Evolutionary conservation across 805 yeast species (phyloP), one percentile per base, ranked within the genome.

Genomic region (Lipomyces japonicus): DNA sequence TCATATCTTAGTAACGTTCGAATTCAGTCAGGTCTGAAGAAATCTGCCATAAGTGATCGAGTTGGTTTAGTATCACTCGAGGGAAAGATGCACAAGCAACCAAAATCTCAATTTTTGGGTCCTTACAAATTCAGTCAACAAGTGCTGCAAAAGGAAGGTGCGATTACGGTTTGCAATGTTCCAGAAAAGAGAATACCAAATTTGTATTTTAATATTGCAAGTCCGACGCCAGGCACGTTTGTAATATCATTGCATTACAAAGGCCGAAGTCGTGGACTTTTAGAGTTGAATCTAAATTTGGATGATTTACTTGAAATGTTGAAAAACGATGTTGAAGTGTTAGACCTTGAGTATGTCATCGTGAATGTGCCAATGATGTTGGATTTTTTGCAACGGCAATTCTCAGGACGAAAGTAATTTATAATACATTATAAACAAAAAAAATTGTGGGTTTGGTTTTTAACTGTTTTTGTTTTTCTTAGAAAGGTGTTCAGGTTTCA

Each of bases 1-100:
- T 65, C 70, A 22, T 69, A 69, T 50, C 55, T 69, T 47, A 44
- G 55, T 44, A 68, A 69, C 38, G 70, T 67, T 19, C 61, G 71
- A 16, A 52, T 56, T 41, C 69, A 65, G 32, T 61, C 68, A 0
- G 65, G 67, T 2, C 42, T 63, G 4, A 59, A 61, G 49, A 57
- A 50, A 39, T 61, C 59, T 35, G 62, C 57, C 2, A 39, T 57
- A 26, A 48, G 41, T 21, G 60, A 52, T 19, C 44, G 48, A n/a
- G 52, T 39, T 36, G 46, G 58, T 22, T 21, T 53, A 23, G 44
- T 43, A 23, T 10, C 48, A 28, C 18, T 30, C 21, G 43, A 44
- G 21, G 39, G 49, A 32, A 51, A 46, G 54, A 40, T 19, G 26
- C 38, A 21, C 37, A 51, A 39, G 51, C 46, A 48, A 23, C 44